Percentiles rank a stretch among this genome's conserved stretches.
These are phyloP conservation scores for Phialemonium atrogriseum DNA, from an alignment of 2,329 filamentous ascomycete genomes.

Conservation along the genomic window DNA sequence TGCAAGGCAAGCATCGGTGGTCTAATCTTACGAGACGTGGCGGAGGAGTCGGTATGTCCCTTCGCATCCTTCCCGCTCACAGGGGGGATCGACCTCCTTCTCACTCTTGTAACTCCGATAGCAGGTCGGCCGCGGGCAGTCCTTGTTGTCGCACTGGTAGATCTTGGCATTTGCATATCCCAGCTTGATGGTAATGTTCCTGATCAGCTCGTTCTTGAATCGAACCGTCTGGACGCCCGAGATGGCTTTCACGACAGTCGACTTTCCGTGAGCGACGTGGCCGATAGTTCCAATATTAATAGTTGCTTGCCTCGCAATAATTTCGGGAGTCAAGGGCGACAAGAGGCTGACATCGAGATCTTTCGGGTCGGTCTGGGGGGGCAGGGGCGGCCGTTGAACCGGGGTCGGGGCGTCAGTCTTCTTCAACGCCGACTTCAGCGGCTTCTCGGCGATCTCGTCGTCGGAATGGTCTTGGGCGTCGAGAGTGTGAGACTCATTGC, in stretches of 20 bases:
- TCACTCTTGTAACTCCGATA: conserved; percentile 97
- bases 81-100: conserved; percentile 95
- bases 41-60: conserved; percentile 83
- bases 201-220: conserved; percentile 99
- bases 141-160: conserved; percentile 91
- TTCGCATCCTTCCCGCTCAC: conserved; percentile 83
- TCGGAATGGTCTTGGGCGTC: conserved; percentile 48
- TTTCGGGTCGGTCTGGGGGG: conserved; percentile 87
- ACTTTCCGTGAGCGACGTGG: conserved; percentile 98
- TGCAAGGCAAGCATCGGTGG: not conserved
- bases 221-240: conserved; percentile 97
- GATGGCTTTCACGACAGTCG: conserved; percentile 97
- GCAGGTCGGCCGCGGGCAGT: conserved; percentile 89
- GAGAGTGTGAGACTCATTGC: conserved; percentile 50
- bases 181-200: conserved; percentile 99
- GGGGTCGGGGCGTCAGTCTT: conserved; percentile 55
- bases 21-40: conserved; percentile 73
- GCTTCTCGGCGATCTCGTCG: conserved; percentile 55
- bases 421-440: conserved; percentile 80
- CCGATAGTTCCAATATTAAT: conserved; percentile 99
- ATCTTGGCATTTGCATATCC: conserved; percentile 99
- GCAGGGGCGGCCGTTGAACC: conserved; percentile 45
- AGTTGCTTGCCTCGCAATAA: conserved; percentile 94
- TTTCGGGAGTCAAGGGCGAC: conserved; percentile 85
- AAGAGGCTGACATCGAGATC: conserved; percentile 76